Base-by-base conservation (phyloP, 164 flowering plant species). In the Warburgia ugandensis region DNA sequence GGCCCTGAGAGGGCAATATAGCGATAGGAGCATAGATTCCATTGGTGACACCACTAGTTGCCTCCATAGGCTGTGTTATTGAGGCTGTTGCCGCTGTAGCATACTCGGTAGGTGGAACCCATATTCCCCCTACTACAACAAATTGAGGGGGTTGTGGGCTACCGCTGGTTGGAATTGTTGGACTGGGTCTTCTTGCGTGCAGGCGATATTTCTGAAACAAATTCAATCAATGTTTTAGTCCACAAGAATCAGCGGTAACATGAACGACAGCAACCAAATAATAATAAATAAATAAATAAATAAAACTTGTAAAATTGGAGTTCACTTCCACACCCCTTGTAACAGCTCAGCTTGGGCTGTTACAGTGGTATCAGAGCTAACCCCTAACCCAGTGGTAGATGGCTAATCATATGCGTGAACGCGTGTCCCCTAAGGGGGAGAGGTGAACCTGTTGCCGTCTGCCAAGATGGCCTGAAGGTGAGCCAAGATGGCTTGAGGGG, bases 111-210 rank as follows among this genome's bases (percentile, higher is more conserved):
- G 85, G 81, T 10, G 74, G 85, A 23, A 77, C 74, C 91, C 89
- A 86, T 50, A 86, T 70, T 21, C 90, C 90, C n/a, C 94, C 86
- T 1, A 87, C 87, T 40, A 87, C 77, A 6, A 84, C 75, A 45
- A 80, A 72, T 42, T 78, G 90, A 3, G 87, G 77, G 4, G 78
- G 40, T 50, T 76, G 83, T 7, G 69, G 37, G 54, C 54, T 67
- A 55, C 53, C 68, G 57, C 33, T 17, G 27, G 7, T 13, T 19
- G 58, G 72, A 12, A 37, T 54, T 16, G 74, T 23, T 0, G 77
- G 56, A 48, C 62, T 67, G 23, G 86, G 86, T 60, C 89, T 73
- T 61, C 84, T 74, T 13, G 73, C 72, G 56, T 83, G 88, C 56
- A 84, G 46, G 2, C 92, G 75, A 40, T 76, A 87, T 71, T 84